phyloP scores from a whole-genome alignment of 768 basidiomycete species.

The Termitomyces sp. region DNA sequence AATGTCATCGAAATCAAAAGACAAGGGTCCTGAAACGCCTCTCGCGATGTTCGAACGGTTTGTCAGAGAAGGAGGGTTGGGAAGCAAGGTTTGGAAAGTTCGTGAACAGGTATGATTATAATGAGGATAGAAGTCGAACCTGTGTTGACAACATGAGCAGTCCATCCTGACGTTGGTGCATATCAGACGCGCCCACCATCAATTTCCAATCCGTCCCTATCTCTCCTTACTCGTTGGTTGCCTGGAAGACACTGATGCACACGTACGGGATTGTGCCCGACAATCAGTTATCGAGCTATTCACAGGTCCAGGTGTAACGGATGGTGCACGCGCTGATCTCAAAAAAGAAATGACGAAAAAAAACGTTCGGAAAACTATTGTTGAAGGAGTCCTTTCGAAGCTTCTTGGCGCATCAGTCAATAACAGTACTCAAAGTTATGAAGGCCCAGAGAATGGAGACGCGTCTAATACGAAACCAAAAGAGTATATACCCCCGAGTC shows the following conservation, averaged over 20 bases:
- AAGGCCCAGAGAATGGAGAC: conserved; percentile 59
- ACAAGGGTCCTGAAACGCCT: conserved; percentile 67
- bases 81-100: conserved; percentile 81
- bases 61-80: conserved; percentile 65
- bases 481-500: conserved; percentile 73
- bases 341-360: conserved; percentile 90
- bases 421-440: conserved; percentile 41
- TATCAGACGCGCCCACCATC: conserved; percentile 62
- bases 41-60: conserved; percentile 64
- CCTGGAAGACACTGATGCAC: conserved; percentile 86
- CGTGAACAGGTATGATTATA: conserved; percentile 67
- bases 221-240: conserved; percentile 74
- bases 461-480: conserved; percentile 31
- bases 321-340: conserved; percentile 86
- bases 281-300: conserved; percentile 81
- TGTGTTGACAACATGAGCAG: conserved; percentile 20
- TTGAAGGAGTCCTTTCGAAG: conserved; percentile 71
- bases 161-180: conserved; percentile 66
- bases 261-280: conserved; percentile 83
- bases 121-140: neutral
- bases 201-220: conserved; percentile 80
- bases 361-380: conserved; percentile 80
- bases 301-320: conserved; percentile 73
- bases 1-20: conserved; percentile 39
- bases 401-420: conserved; percentile 44